These are phyloP conservation scores for Trametes sanguinea DNA, from an alignment of 768 basidiomycete species.

Conservation along the genomic window DNA sequence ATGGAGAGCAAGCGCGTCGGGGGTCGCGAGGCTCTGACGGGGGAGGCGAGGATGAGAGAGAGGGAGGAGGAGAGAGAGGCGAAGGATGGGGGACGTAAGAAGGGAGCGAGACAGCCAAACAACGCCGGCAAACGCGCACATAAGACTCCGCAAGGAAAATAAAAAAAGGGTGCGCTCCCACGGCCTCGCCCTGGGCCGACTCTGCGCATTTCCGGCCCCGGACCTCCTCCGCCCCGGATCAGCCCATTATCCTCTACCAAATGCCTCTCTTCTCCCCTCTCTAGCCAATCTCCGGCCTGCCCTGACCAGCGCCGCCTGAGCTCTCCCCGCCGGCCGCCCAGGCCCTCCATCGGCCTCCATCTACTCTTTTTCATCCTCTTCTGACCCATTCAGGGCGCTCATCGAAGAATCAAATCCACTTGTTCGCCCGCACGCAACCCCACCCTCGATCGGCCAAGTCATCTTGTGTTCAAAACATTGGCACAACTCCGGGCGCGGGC, in stretches of 20 bases:
- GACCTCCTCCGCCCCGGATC: conserved; percentile 7
- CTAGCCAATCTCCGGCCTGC: conserved; percentile 8
- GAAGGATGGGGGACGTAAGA: conserved; percentile 16
- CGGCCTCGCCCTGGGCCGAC: not conserved
- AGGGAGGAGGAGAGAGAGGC: not conserved
- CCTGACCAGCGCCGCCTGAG: conserved; percentile 1
- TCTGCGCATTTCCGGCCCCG: not conserved
- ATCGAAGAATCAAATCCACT: not conserved
- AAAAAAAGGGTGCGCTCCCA: conserved; percentile 14
- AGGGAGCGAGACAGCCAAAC: not conserved
- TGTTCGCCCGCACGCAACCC: not conserved
- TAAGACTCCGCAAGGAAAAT: not conserved
- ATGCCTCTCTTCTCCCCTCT: not conserved
- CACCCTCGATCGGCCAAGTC: not conserved
- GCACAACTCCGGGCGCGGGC: not conserved
- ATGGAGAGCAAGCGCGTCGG: conserved; percentile 19
- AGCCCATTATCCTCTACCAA: not conserved
- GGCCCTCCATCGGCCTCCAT: not conserved
- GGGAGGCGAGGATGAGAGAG: too few species aligned
- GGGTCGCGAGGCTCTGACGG: conserved; percentile 6
- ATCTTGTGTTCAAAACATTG: not conserved
- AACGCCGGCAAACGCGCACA: not conserved
- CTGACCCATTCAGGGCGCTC: not conserved
- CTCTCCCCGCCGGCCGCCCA: conserved; percentile 5
- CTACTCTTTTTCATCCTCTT: not conserved